These are phyloP conservation scores for Endocalyx cinctus DNA, from an alignment of 2,329 filamentous ascomycete genomes.

Conservation along the genomic window DNA sequence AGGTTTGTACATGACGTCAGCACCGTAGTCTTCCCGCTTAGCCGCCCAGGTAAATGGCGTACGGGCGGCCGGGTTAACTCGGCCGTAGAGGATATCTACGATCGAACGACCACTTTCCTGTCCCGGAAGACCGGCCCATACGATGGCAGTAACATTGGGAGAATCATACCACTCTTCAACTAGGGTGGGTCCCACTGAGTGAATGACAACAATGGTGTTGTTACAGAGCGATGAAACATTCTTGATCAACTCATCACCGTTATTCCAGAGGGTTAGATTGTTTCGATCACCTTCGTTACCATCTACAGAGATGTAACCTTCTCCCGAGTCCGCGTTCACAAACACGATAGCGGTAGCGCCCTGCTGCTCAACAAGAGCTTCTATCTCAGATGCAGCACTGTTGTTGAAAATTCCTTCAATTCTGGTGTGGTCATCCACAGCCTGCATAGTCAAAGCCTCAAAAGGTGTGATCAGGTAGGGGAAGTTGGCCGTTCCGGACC, in stretches of 20 bases:
- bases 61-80: conserved; percentile 70
- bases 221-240: conserved; percentile 72
- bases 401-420: conserved; percentile 66
- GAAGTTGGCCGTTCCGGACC: conserved; percentile 68
- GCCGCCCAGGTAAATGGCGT: conserved; percentile 77
- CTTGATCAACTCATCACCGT: conserved; percentile 75
- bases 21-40: conserved; percentile 62
- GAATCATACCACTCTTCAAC: conserved; percentile 70
- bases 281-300: conserved; percentile 84
- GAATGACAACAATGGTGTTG: conserved; percentile 90
- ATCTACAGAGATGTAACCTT: conserved; percentile 80
- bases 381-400: conserved; percentile 57
- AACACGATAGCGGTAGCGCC: conserved; percentile 77
- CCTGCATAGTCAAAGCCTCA: conserved; percentile 61
- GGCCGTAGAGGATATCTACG: conserved; percentile 78
- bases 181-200: conserved; percentile 76
- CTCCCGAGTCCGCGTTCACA: conserved; percentile 80
- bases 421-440: conserved; percentile 51
- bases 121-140: conserved; percentile 78
- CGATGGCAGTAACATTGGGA: conserved; percentile 76
- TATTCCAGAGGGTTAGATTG: conserved; percentile 85
- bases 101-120: conserved; percentile 80
- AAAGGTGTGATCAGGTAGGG: conserved; percentile 74
- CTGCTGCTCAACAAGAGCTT: conserved; percentile 56
- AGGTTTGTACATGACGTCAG: conserved; percentile 60